Conservation (phyloP, 352 stramenopile genomes). For the Halophytophthora batemanensis region DNA sequence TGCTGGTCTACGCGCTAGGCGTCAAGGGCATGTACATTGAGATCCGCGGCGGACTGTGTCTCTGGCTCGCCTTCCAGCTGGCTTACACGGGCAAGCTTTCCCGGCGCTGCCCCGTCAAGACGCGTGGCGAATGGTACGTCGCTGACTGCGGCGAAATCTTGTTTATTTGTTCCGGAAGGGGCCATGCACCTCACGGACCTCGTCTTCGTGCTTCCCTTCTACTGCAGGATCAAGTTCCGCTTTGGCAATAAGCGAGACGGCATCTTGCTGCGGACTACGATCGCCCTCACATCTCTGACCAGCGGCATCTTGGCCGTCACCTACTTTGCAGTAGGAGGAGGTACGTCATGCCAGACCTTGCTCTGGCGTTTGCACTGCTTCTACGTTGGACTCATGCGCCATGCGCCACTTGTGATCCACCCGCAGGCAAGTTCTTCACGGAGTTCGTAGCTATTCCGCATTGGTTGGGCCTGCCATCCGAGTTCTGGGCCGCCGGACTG, state of each 20-base stretch:
- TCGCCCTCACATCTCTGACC: slow-evolving; percentile 66
- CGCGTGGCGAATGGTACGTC: slow-evolving; percentile 65
- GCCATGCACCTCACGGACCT: too few relatives aligned
- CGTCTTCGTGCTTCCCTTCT: slow-evolving; percentile 4
- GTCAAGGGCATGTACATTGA: slow-evolving; percentile 86
- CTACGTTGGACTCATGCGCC: too few relatives aligned
- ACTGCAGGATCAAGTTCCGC: slow-evolving; percentile 73
- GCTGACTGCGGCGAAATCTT: too few relatives aligned
- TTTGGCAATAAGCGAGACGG: slow-evolving; percentile 55
- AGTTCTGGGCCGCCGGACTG: slow-evolving; percentile 67
- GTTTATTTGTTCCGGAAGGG: too few relatives aligned
- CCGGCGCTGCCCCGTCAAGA: slow-evolving; percentile 71
- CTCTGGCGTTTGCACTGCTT: too few relatives aligned
- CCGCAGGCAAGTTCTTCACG: slow-evolving; percentile 76
- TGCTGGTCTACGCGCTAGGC: slow-evolving; percentile 75
- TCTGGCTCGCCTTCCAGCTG: slow-evolving; percentile 79
- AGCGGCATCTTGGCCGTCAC: slow-evolving; percentile 62
- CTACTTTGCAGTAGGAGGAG: slow-evolving; percentile 76
- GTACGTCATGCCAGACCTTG: too few relatives aligned
- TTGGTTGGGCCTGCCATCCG: slow-evolving; percentile 51
- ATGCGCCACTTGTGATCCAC: too few relatives aligned
- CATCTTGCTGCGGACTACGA: slow-evolving; percentile 59
- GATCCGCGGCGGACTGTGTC: slow-evolving; percentile 68
- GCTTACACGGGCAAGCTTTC: slow-evolving; percentile 80
- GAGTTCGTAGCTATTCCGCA: slow-evolving; percentile 66